Base-by-base conservation (phyloP, 176 grass and related monocot genomes). In the Lolium rigidum region DNA sequence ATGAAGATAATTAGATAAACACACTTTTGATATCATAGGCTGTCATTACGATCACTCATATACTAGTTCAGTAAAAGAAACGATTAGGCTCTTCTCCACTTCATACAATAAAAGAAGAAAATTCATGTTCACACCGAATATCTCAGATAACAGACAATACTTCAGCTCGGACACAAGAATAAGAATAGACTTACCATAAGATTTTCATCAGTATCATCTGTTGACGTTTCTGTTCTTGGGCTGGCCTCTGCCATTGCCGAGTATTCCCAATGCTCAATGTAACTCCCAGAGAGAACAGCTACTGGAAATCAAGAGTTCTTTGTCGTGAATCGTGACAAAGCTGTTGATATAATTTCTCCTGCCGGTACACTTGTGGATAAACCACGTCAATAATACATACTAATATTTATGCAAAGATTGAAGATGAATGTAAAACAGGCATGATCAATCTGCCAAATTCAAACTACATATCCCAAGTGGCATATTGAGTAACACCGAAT, bases 191-290 rank as follows among this genome's bases (percentile, higher is more conserved):
- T 81, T 61, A 90, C 93, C 86, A 10, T 74, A 9, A 88, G 88
- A 51, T 90, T 88, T 79, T 98, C 96, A 48, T 98, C 93, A 25
- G 90, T 80, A 79, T 98, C 96, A 86, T 95, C 96, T 67, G 96
- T 94, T 47, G 96, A 98, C 49, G 93, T 98, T 73, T 98, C 96
- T 82, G 93, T 95, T 82, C 88, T 90, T 77, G 96, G 96, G 74
- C 96, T 98, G 58, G 48, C 80, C 89, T 98, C 96, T 91, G 96
- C 92, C 96, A 98, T 98, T 82, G 82, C 72, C 73, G 80, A 81
- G 46, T 88, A 84, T 9, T 83, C 50, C 44, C 43, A 44, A 28
- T 85, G 78, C 80, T 87, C 44, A 82, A 89, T 55, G 52, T 20
- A 52, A 37, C 83, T 65, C 60, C 51, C 21, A 60, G 28, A 84